phyloP scores from a whole-genome alignment of 345 rosid species.

The Linum trigynum region DNA sequence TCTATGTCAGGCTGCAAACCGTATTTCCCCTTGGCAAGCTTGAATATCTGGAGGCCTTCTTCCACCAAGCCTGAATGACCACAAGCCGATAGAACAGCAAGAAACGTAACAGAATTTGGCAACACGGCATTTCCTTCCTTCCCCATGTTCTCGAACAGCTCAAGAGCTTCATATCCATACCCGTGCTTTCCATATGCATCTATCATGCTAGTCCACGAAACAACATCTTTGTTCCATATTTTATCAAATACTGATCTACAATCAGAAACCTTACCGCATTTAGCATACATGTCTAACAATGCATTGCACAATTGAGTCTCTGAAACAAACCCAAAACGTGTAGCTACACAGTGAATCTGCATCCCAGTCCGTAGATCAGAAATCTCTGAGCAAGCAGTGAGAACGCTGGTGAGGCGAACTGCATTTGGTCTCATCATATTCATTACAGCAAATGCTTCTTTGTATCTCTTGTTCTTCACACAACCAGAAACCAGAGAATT shows the following conservation, averaged over 20 bases:
- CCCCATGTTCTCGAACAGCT: constrained; percentile 47
- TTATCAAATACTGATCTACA: constrained; percentile 39
- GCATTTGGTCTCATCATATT: constrained; percentile 40
- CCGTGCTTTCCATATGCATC: constrained; percentile 68
- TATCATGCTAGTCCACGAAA: constrained; percentile 80
- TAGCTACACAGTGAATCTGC: constrained; percentile 59
- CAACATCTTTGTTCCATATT: constrained; percentile 36
- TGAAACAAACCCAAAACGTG: constrained; percentile 37
- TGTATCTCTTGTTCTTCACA: constrained; percentile 37
- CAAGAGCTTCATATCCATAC: constrained; percentile 44
- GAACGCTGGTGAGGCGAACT: constrained; percentile 53
- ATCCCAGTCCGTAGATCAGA: constrained; percentile 51
- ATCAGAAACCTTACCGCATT: constrained; percentile 42
- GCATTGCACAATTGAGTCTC: constrained; percentile 65
- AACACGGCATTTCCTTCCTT: constrained; percentile 26
- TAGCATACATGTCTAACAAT: constrained; percentile 69
- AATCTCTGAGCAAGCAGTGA: constrained; percentile 66
- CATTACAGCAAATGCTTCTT: constrained; percentile 47
- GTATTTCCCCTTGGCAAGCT: constrained; percentile 36
- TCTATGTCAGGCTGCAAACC: constrained; percentile 35
- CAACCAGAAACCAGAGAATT: constrained; percentile 68
- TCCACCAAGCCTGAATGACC: constrained; percentile 64
- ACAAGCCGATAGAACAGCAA: constrained; percentile 70
- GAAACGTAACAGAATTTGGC: constrained; percentile 70
- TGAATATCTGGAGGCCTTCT: constrained; percentile 44